Percentiles rank a stretch among this genome's conserved stretches.
These are phyloP conservation scores for Coleophoma crateriformis DNA, from an alignment of 2,329 filamentous ascomycete genomes.

Conservation along the genomic window DNA sequence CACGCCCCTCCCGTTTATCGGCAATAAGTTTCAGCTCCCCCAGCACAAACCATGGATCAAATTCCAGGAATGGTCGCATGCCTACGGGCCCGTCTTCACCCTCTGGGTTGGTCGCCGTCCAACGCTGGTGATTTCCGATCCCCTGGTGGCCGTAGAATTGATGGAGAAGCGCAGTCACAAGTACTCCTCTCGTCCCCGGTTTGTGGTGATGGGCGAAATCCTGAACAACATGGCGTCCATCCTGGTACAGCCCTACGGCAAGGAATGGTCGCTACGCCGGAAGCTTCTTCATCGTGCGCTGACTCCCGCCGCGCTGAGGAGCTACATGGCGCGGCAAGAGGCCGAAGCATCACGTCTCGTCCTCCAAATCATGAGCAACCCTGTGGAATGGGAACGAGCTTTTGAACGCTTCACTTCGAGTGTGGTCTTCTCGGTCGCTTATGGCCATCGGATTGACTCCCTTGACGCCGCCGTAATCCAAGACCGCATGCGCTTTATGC, in stretches of 20 bases:
- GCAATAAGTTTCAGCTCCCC: conserved; percentile 30
- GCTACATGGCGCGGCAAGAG: conserved; percentile 42
- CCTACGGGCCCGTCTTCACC: conserved; percentile 40
- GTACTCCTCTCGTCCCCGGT: conserved; percentile 37
- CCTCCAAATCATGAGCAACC: conserved; percentile 32
- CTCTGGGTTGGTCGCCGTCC: conserved; percentile 41
- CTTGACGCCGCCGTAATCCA: conserved; percentile 39
- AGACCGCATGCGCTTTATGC: conserved; percentile 41
- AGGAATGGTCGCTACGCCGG: conserved; percentile 37
- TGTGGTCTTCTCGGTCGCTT: conserved; percentile 44
- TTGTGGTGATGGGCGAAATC: conserved; percentile 39
- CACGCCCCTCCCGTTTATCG: conserved; percentile 38
- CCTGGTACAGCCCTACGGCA: conserved; percentile 42
- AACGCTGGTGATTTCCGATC: conserved; percentile 38
- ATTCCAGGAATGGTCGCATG: conserved; percentile 36
- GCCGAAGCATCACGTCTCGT: conserved; percentile 41
- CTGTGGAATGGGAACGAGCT: conserved; percentile 36
- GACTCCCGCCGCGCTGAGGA: conserved; percentile 33
- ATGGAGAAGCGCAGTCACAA: conserved; percentile 39
- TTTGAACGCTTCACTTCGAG: conserved; percentile 42
- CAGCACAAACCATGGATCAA: conserved; percentile 29
- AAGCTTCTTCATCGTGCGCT: conserved; percentile 37
- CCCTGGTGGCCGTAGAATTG: conserved; percentile 34
- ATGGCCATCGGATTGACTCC: conserved; percentile 44
- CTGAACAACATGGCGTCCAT: conserved; percentile 33